Evolutionary conservation across 2,329 filamentous ascomycete genomes (phyloP).

Genomic region (Epichloe typhina): DNA sequence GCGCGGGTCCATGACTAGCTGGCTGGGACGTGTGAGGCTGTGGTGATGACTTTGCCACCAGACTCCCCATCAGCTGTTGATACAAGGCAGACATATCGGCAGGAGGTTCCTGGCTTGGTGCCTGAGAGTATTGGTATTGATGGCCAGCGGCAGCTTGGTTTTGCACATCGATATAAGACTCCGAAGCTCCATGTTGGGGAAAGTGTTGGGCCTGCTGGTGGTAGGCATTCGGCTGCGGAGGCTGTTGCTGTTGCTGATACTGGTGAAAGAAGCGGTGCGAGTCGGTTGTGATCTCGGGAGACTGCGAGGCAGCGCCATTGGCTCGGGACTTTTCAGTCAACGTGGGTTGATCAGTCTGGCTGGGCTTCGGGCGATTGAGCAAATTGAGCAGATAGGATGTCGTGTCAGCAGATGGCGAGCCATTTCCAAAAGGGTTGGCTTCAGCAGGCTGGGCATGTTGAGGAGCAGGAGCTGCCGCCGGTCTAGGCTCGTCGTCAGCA

Average conservation of each 20-base stretch:
- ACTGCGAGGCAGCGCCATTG: constrained; percentile 32
- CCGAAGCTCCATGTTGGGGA: constrained; percentile 14
- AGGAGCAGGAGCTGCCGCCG: constrained; percentile 9
- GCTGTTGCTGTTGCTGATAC: constrained; percentile 17
- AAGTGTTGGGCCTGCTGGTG: constrained; percentile 15
- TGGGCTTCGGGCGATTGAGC: constrained; percentile 64
- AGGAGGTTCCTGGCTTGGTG: constrained; percentile 21
- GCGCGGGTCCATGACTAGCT: constrained; percentile 16
- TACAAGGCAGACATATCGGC: constrained; percentile 23
- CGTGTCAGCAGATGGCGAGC: constrained; percentile 51
- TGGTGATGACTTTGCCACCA: constrained; percentile 27
- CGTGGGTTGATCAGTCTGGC: constrained; percentile 38
- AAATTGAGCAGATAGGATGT: constrained; percentile 79
- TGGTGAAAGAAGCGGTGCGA: constrained; percentile 16
- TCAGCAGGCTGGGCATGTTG: constrained; percentile 15
- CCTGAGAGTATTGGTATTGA: constrained; percentile 6
- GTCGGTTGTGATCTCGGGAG: constrained; percentile 19
- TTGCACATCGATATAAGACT: constrained; percentile 14
- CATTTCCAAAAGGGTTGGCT: constrained; percentile 28
- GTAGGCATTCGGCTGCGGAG: constrained; percentile 12
- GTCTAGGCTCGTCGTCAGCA: constrained; percentile 27
- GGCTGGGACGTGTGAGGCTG: constrained; percentile 26
- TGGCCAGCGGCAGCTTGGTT: constrained; percentile 12
- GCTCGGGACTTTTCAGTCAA: constrained; percentile 30
- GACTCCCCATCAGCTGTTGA: constrained; percentile 24